Evolutionary conservation across 2,329 filamentous ascomycete genomes (phyloP).

Genomic region (Botryotinia narcissicola): DNA sequence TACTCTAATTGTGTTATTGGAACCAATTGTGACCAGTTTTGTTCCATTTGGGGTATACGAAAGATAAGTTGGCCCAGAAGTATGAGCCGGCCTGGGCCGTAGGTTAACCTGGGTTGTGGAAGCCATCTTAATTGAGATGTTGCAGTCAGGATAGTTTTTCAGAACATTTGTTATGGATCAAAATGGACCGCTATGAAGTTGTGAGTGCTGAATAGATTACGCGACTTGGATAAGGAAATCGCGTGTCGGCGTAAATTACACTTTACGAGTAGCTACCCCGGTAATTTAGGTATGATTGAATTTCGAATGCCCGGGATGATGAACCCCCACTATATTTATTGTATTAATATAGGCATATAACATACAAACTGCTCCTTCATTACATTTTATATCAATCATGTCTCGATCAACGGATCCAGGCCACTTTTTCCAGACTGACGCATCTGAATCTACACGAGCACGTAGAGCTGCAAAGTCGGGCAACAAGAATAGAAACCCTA

Average conservation of each 20-base stretch:
- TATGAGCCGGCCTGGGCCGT: slow-evolving; percentile 69
- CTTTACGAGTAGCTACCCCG: slow-evolving; percentile 27
- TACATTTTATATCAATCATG: slow-evolving; percentile 41
- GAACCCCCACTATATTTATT: slow-evolving; percentile 25
- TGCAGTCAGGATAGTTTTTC: slow-evolving; percentile 17
- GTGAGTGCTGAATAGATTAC: slow-evolving; percentile 23
- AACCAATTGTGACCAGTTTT: slow-evolving; percentile 85
- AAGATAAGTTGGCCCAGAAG: slow-evolving; percentile 80
- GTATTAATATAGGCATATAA: not conserved
- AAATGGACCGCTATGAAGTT: slow-evolving; percentile 18
- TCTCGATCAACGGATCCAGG: slow-evolving; percentile 71
- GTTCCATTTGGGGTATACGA: slow-evolving; percentile 86
- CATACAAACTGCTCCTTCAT: not conserved
- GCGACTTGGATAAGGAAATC: slow-evolving; percentile 22
- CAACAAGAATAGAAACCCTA: slow-evolving; percentile 80
- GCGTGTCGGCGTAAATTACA: slow-evolving; percentile 22
- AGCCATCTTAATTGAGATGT: slow-evolving; percentile 33
- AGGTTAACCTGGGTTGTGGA: slow-evolving; percentile 46
- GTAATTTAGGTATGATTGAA: slow-evolving; percentile 4
- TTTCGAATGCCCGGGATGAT: not conserved
- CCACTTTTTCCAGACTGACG: slow-evolving; percentile 87
- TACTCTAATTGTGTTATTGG: slow-evolving; percentile 89
- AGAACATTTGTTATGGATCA: slow-evolving; percentile 3
- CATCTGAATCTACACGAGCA: slow-evolving; percentile 40
- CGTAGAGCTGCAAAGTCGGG: slow-evolving; percentile 66